phyloP scores from a whole-genome alignment of 2,329 filamentous ascomycete species.

The Stachybotrys chartarum region DNA sequence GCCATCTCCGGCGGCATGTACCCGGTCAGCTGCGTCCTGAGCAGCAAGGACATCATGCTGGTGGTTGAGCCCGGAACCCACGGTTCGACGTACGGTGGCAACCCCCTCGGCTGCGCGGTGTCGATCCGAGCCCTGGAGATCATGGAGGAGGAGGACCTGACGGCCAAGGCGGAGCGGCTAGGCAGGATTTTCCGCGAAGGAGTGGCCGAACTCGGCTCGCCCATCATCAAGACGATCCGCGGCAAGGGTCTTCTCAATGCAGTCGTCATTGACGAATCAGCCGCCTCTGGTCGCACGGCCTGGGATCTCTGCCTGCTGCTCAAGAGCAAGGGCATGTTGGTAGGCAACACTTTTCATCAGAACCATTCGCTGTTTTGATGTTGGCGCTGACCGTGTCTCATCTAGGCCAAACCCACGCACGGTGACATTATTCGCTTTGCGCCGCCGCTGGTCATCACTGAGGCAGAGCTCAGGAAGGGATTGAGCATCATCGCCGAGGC shows the following conservation, averaged over 20 bases:
- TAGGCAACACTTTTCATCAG: slow-evolving; percentile 34
- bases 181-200: slow-evolving; percentile 80
- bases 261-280: slow-evolving; percentile 87
- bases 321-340: slow-evolving; percentile 90
- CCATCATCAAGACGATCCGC: slow-evolving; percentile 74
- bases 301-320: slow-evolving; percentile 96
- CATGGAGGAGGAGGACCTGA: slow-evolving; percentile 84
- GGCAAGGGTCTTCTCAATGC: slow-evolving; percentile 95
- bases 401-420: slow-evolving; percentile 92
- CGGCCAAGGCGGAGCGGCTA: slow-evolving; percentile 71
- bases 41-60: slow-evolving; percentile 86
- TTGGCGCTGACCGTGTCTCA: neutral
- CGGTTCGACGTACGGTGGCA: slow-evolving; percentile 96
- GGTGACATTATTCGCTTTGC: slow-evolving; percentile 97
- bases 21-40: slow-evolving; percentile 90
- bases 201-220: slow-evolving; percentile 65
- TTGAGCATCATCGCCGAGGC: slow-evolving; percentile 75
- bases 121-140: slow-evolving; percentile 93
- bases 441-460: slow-evolving; percentile 91
- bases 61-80: slow-evolving; percentile 95
- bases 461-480: slow-evolving; percentile 74
- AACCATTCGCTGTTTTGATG: neutral
- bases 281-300: slow-evolving; percentile 76
- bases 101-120: slow-evolving; percentile 90
- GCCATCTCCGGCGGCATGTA: slow-evolving; percentile 98